Evolutionary conservation across 768 basidiomycete species (phyloP), one percentile per base, ranked within the genome.

Genomic region (Leucosporidium scottii): DNA sequence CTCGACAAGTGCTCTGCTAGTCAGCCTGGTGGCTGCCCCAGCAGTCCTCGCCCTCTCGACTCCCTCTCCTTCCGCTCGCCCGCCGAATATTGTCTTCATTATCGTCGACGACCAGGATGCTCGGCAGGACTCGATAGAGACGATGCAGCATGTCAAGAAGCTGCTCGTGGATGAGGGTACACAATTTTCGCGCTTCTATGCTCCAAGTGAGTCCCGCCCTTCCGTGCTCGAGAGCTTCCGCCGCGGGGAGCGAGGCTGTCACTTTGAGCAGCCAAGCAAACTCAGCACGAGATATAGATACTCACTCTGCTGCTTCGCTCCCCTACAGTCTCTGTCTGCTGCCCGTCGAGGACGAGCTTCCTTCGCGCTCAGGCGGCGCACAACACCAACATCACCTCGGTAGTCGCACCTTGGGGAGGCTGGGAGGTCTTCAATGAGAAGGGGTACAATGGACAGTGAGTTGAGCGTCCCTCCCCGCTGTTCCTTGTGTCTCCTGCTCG

Each of bases 31-130:
- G 8, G 39, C 39, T 44, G 39, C 39, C 6, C 39, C 39, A 44
- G 39, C 39, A 12, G 10, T 44, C 3, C 39, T 44, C 10, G 39
- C 39, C 39, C 8, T 13, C 15, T 44, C 39, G 2, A 3, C 39
- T 44, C 39, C 39, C 13, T 44, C 39, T 15, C 39, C 39, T 13
- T 10, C 15, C 39, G 39, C 39, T 44, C 39, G 39, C 39, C 10
- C 10, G 74, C 68, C 25, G 82, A 44, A 44, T 17, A 15, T 65
- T 13, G 64, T 65, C 25, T 48, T 65, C 57, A 66, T 66, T 53
- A 54, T 66, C 44, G 59, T 55, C 39, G 65, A 66, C 59, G 65
- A 66, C 51, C 65, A 66, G 53, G 65, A 66, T 36, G 65, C 65
- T 15, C 59, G 65, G 3, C 65, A 66, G 17, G n/a, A 61, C 30